Conservation (phyloP, 352 stramenopile genomes). For the Achlya hypogyna region DNA sequence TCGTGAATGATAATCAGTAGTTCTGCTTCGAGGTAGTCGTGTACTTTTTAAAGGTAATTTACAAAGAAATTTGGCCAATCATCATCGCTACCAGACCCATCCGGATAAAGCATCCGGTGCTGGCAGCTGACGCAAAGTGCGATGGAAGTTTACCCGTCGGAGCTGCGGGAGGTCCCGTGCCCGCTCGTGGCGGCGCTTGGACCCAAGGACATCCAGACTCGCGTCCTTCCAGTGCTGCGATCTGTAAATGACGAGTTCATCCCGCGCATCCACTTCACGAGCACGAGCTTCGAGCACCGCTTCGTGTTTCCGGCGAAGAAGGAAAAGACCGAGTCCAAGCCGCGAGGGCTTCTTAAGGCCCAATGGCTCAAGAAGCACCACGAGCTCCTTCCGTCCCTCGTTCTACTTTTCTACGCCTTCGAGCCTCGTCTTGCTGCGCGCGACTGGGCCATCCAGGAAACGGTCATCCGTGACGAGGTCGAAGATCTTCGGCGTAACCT, state of each 20-base stretch:
- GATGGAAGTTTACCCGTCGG: constrained; percentile 76
- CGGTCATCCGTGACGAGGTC: constrained; percentile 56
- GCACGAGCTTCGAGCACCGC: constrained; percentile 58
- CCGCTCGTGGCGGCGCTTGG: constrained; percentile 74
- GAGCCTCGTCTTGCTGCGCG: constrained; percentile 59
- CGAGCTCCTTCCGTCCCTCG: constrained; percentile 62
- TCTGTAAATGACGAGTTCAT: constrained; percentile 76
- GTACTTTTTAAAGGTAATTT: no score
- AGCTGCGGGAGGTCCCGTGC: constrained; percentile 83
- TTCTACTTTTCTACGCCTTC: constrained; percentile 79
- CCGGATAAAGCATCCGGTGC: background rate
- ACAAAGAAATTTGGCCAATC: no score
- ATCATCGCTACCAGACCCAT: background rate
- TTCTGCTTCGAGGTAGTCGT: no score
- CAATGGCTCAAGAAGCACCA: constrained; percentile 84
- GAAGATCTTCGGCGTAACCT: constrained; percentile 59
- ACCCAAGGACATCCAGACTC: constrained; percentile 60
- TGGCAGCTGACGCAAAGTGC: background rate
- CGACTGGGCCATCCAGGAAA: constrained; percentile 67
- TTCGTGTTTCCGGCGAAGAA: constrained; percentile 65
- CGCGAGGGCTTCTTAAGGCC: constrained; percentile 54
- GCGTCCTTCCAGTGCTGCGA: constrained; percentile 55
- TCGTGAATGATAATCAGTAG: no score
- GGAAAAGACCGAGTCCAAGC: constrained; percentile 30
- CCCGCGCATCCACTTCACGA: constrained; percentile 64